Evolutionary conservation across 306 rosid genomes (phyloP), one percentile per base, ranked within the genome.

Genomic region (Prunus kanzakura): DNA sequence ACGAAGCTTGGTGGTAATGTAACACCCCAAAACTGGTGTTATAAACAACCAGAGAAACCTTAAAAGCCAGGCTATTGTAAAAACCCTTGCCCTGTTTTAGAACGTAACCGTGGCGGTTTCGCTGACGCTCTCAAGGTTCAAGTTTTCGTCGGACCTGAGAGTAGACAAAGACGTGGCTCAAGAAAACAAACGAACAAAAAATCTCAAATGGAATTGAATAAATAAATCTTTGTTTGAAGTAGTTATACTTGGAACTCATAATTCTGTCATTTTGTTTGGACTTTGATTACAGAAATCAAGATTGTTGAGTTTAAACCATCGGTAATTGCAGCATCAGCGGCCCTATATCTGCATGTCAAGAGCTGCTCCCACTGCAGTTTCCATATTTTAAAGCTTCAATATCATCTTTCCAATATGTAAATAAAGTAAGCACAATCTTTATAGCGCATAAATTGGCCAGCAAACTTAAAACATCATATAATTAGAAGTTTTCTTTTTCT

Each of bases 281-380:
- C 22, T 63, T 68, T 84, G 81, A 29, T 76, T 66, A 69, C 78
- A 92, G 96, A 88, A 19, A 76, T 82, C 8, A 84, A 84, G 77
- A 69, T 87, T 78, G 62, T 82, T 14, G 83, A 80, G 81, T 80
- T 82, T 73, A 92, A 87, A 68, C 97, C 97, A 22, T 92, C 97
- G 43, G 76, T 85, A 71, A 73, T 90, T 47, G 97, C 96, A 1
- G 96, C 97, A 71, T 76, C 87, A 15, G 89, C 93, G 8, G 80
- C 90, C 11, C 77, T 90, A 43, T 1, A 23, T 79, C 46, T 68
- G 90, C 93, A 25, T 85, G 84, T 50, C 67, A 70, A 18, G 89
- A 88, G 72, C 82, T 87, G 60, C 66, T 70, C 57, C 89, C 86
- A 2, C 52, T 29, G 72, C 85, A 84, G 81, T 87, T 64, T 75